Percentiles rank a stretch among this genome's conserved stretches.
Conservation (phyloP, 345 rosid genomes). For the Arabidopsis arenosa region DNA sequence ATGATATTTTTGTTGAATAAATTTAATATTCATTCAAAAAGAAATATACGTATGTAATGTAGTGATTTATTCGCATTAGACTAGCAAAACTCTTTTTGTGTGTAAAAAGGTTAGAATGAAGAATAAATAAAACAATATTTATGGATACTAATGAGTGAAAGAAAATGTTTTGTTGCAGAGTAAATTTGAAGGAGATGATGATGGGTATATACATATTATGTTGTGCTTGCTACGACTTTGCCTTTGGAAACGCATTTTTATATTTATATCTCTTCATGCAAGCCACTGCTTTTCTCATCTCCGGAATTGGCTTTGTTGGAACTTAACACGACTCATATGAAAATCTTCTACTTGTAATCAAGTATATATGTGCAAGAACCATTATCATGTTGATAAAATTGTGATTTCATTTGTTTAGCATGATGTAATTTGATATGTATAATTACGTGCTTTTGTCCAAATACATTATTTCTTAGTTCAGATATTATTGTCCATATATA, state of each 20-base stretch:
- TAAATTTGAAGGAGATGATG: slow-evolving; percentile 33
- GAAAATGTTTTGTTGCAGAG: slow-evolving; percentile 24
- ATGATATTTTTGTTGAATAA: too few species aligned
- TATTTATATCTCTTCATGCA: slow-evolving; percentile 33
- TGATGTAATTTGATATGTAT: too few species aligned
- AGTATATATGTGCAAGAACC: neutral
- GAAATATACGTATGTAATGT: too few species aligned
- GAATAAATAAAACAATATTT: neutral
- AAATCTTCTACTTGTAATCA: neutral
- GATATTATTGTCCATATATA: too few species aligned
- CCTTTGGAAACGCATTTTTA: slow-evolving; percentile 23
- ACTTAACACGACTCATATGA: slow-evolving; percentile 2
- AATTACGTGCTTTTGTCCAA: too few species aligned
- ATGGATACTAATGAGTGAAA: neutral
- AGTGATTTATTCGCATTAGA: neutral
- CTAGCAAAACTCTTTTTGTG: neutral
- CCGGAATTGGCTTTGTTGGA: slow-evolving; percentile 38
- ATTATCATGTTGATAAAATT: neutral
- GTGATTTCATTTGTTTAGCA: too few species aligned
- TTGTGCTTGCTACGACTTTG: slow-evolving; percentile 33
- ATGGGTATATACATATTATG: slow-evolving; percentile 33
- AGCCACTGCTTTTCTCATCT: slow-evolving; percentile 33
- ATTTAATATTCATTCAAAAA: too few species aligned
- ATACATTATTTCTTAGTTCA: too few species aligned
- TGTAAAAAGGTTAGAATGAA: neutral